Conservation (phyloP, 2,329 filamentous ascomycete species). For the Sporothrix euskadiensis region DNA sequence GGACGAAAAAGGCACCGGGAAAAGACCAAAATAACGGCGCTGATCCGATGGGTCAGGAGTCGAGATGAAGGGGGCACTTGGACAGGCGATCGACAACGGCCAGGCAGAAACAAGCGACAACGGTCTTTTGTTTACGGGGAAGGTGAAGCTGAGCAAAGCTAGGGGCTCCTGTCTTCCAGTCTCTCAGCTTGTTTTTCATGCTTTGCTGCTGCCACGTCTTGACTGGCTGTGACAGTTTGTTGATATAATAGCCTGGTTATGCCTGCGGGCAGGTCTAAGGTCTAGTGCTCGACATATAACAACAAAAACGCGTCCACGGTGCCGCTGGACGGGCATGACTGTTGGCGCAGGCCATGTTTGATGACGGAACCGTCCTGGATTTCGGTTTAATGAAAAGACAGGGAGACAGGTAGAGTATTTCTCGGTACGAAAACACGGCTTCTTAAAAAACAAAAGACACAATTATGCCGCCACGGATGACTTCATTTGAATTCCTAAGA, state of each 20-base stretch:
- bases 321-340: neutral
- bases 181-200: neutral
- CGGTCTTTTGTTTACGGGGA: conserved; percentile 22
- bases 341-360: conserved; percentile 10
- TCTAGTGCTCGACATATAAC: conserved; percentile 4
- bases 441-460: neutral
- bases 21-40: conserved; percentile 8
- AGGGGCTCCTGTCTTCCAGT: neutral
- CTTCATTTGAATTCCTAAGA: conserved; percentile 5
- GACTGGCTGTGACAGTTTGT: neutral
- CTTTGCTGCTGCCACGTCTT: neutral
- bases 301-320: conserved; percentile 18
- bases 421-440: neutral
- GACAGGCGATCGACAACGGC: conserved; percentile 5
- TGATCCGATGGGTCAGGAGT: conserved; percentile 23
- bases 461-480: neutral
- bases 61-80: conserved; percentile 18
- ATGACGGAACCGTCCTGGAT: conserved; percentile 11
- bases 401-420: neutral
- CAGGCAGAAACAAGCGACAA: neutral
- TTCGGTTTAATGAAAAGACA: conserved; percentile 5
- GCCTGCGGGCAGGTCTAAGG: neutral
- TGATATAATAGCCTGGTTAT: conserved; percentile 17
- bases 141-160: neutral
- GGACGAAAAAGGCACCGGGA: neutral